These are phyloP conservation scores for Nematocida sp. DNA, from an alignment of 371 early-diverging fungal species.

Conservation along the genomic window DNA sequence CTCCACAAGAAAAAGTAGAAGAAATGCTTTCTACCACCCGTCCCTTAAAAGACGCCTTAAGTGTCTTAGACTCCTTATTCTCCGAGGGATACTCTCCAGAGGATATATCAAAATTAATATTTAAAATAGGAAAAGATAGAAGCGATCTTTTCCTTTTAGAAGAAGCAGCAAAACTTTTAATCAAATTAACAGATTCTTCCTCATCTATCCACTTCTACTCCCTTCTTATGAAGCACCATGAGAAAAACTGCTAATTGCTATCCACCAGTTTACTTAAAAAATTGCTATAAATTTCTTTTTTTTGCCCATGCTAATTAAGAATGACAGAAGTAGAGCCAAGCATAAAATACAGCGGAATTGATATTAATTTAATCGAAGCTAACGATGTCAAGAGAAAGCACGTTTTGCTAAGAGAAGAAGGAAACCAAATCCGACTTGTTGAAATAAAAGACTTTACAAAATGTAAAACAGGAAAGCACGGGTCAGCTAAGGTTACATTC, in stretches of 20 bases:
- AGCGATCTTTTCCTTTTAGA: slow-evolving; percentile 29
- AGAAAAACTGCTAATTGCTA: background rate
- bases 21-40: slow-evolving; percentile 21
- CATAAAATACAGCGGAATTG: slow-evolving; percentile 12
- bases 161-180: slow-evolving; percentile 13
- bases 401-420: slow-evolving; percentile 32
- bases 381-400: slow-evolving; percentile 22
- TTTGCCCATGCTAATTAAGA: background rate
- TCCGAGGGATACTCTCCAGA: slow-evolving; percentile 43
- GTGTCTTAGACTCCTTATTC: slow-evolving; percentile 20
- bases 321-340: background rate
- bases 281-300: background rate
- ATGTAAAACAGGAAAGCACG: slow-evolving; percentile 67
- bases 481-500: slow-evolving; percentile 62
- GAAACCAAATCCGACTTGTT: slow-evolving; percentile 24
- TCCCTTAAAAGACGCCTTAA: background rate
- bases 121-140: slow-evolving; percentile 38
- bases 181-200: slow-evolving; percentile 33
- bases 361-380: slow-evolving; percentile 34
- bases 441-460: slow-evolving; percentile 54
- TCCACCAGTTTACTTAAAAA: background rate
- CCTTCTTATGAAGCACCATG: background rate
- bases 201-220: slow-evolving; percentile 48
- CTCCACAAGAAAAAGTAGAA: slow-evolving; percentile 28
- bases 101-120: slow-evolving; percentile 48